Percentiles rank a stretch among this genome's conserved stretches.
These are phyloP conservation scores for Coemansia sp. DNA, from an alignment of 192 early-diverging fungal species.

Conservation along the genomic window DNA sequence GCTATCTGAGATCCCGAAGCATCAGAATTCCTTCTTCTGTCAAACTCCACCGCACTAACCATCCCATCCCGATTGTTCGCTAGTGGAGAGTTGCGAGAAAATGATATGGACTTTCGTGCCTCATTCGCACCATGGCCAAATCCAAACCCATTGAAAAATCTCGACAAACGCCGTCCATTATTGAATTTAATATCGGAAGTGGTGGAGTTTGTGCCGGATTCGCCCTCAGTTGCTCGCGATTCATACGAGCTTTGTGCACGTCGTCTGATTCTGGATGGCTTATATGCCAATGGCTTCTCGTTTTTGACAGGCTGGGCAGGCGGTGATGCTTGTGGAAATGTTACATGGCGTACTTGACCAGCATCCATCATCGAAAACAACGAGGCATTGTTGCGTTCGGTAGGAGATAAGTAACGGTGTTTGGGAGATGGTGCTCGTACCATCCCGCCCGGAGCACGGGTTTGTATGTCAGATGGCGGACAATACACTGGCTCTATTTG, in stretches of 20 bases:
- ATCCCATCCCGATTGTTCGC: background rate
- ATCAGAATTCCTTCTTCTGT: background rate
- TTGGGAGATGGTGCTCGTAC: background rate
- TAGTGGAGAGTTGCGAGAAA: too few relatives aligned
- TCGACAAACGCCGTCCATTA: background rate
- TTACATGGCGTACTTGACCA: background rate
- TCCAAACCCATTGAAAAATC: slow-evolving; percentile 1
- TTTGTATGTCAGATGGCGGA: background rate
- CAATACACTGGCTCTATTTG: background rate
- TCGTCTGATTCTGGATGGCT: slow-evolving; percentile 30
- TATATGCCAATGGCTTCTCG: slow-evolving; percentile 1
- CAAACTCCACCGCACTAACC: background rate
- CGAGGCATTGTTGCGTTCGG: slow-evolving; percentile 27
- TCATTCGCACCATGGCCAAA: background rate
- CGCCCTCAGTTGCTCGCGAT: background rate
- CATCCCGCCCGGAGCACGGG: background rate
- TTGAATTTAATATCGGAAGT: background rate
- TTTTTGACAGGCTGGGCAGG: background rate
- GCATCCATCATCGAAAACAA: slow-evolving; percentile 38
- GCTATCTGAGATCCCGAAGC: background rate
- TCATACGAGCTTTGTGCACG: slow-evolving; percentile 24
- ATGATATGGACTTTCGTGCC: too few relatives aligned
- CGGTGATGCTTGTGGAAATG: background rate
- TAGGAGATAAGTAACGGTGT: slow-evolving; percentile 24
- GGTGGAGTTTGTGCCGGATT: background rate